A percentile compares a stretch with the other conserved stretches of the same genome.
Conservation (phyloP, 148 eudicot species). For the Rheum nobile region DNA sequence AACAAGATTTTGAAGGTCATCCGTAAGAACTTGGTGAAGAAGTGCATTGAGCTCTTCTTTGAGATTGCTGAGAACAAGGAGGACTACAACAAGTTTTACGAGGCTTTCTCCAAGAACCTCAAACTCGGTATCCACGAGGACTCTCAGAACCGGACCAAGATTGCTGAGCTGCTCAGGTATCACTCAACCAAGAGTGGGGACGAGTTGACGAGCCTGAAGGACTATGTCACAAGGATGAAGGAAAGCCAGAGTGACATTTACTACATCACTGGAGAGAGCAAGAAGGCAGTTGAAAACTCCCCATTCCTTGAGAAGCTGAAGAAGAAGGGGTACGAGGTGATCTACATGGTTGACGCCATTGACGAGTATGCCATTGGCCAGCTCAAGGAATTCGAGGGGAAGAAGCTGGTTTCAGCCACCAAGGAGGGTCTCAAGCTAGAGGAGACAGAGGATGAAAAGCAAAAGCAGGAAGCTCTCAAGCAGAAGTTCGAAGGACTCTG, state of each 20-base stretch:
- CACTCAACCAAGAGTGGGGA: constrained; percentile 20
- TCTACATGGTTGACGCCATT: constrained; percentile 23
- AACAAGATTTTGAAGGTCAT: constrained; percentile 22
- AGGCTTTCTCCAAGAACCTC: constrained; percentile 16
- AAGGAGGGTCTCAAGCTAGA: constrained; percentile 21
- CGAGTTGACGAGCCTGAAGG: constrained; percentile 23
- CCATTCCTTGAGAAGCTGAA: constrained; percentile 22
- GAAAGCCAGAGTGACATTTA: constrained; percentile 19
- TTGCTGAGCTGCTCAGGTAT: constrained; percentile 20
- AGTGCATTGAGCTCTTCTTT: constrained; percentile 19
- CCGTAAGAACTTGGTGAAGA: constrained; percentile 22
- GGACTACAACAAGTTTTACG: constrained; percentile 18
- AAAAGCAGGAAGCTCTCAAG: constrained; percentile 11
- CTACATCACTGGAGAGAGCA: constrained; percentile 18
- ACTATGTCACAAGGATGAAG: constrained; percentile 23
- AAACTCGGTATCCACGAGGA: constrained; percentile 22
- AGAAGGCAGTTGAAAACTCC: constrained; percentile 22
- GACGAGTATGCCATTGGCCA: constrained; percentile 20
- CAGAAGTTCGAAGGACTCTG: constrained; percentile 17
- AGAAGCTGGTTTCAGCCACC: constrained; percentile 19
- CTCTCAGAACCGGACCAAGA: constrained; percentile 20
- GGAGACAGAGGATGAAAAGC: constrained; percentile 18
- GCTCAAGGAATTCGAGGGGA: constrained; percentile 21
- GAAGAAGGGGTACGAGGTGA: constrained; percentile 19
- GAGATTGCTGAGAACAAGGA: constrained; percentile 25